A percentile compares a stretch with the other conserved stretches of the same genome.
These are phyloP conservation scores for Cercis canadensis DNA, from an alignment of 306 rosid species.

Conservation along the genomic window DNA sequence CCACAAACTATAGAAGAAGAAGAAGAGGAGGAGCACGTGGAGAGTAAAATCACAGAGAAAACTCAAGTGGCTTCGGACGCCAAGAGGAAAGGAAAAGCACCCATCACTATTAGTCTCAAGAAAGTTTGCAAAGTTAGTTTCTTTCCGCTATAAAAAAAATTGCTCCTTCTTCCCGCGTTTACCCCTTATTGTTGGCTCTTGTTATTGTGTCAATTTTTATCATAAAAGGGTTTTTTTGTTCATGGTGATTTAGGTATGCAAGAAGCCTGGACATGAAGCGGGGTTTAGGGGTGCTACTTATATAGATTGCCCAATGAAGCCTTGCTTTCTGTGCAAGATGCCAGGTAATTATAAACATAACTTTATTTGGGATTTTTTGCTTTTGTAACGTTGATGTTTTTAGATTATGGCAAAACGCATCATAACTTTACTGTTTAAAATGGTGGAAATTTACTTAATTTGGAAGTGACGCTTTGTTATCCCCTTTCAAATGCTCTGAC, in stretches of 20 bases:
- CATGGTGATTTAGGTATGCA: constrained; percentile 70
- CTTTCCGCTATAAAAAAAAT: background rate
- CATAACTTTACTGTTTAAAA: background rate
- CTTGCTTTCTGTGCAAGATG: constrained; percentile 94
- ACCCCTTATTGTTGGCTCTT: no score
- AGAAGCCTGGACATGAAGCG: constrained; percentile 92
- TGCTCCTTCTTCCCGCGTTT: background rate
- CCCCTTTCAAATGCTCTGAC: no score
- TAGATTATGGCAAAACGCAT: background rate
- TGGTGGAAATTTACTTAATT: no score
- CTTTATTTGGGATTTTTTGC: background rate
- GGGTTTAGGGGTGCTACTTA: constrained; percentile 96
- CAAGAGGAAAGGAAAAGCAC: constrained; percentile 64
- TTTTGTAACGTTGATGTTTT: background rate
- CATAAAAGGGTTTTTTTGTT: background rate
- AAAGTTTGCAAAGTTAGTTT: constrained; percentile 79
- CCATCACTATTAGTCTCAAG: constrained; percentile 67
- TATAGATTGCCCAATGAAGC: constrained; percentile 97
- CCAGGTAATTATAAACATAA: constrained; percentile 59
- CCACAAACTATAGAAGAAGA: no score
- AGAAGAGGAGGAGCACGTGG: constrained; percentile 33
- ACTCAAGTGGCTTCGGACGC: constrained; percentile 47
- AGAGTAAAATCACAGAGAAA: constrained; percentile 38
- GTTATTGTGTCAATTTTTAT: constrained; percentile 3
- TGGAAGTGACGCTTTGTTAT: no score